These are phyloP conservation scores for Falciphora oryzae DNA, from an alignment of 2,329 filamentous ascomycete genomes.

Conservation along the genomic window DNA sequence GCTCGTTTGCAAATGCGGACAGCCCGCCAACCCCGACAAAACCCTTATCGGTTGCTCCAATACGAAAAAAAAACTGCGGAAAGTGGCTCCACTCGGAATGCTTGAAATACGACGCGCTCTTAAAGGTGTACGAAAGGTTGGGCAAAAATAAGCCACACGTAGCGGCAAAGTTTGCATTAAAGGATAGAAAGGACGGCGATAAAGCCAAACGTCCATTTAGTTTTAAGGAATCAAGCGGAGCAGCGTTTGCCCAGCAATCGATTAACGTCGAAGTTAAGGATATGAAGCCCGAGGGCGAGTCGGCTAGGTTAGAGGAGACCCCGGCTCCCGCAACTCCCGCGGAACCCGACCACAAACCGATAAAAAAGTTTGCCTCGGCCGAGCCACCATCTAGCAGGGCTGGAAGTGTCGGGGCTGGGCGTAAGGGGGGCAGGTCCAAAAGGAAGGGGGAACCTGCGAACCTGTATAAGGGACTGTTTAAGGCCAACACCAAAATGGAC, in stretches of 20 bases:
- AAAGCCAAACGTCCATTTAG: conserved; percentile 42
- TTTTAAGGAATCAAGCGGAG: conserved; percentile 44
- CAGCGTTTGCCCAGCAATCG: conserved; percentile 42
- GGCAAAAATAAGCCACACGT: conserved; percentile 46
- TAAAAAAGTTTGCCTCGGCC: too few relatives aligned
- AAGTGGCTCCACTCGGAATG: conserved; percentile 61
- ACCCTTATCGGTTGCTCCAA: conserved; percentile 50
- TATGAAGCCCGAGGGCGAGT: too few relatives aligned
- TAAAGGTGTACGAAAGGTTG: conserved; percentile 42
- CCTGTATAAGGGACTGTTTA: conserved; percentile 46
- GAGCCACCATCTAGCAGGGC: conserved; percentile 18
- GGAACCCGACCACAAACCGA: too few relatives aligned
- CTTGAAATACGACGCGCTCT: conserved; percentile 47
- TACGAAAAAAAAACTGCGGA: conserved; percentile 40
- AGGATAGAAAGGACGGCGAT: conserved; percentile 35
- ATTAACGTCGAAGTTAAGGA: conserved; percentile 36
- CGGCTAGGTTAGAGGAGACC: conserved; percentile 21
- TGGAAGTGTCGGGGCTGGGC: conserved; percentile 13
- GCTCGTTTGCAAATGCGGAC: conserved; percentile 51
- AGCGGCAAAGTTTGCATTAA: conserved; percentile 25
- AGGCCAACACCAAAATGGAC: too few relatives aligned
- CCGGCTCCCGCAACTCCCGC: neutral
- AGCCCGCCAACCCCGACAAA: conserved; percentile 57
- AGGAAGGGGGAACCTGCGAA: conserved; percentile 21
- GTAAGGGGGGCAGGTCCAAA: conserved; percentile 6